Base-by-base conservation (phyloP, 177 flowering plant genomes). In the Vitis hybrid region DNA sequence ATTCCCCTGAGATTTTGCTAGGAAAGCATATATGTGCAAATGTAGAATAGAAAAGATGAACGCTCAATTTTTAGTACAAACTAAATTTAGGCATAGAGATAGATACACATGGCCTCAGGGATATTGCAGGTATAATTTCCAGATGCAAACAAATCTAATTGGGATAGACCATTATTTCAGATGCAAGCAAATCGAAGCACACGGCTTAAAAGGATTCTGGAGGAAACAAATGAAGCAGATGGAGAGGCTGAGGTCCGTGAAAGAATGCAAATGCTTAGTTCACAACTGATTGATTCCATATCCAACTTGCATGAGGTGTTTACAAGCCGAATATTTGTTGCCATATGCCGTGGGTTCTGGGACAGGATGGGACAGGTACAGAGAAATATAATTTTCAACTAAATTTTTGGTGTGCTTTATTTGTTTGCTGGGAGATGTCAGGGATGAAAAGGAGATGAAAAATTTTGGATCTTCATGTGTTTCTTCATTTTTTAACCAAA, bases 321-420 rank as follows among this genome's bases (percentile, higher is more conserved):
- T 67, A 77, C 90, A 39, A 82, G 85, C 70, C 76, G 79, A 60
- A 87, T 94, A 62, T 94, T 90, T 60, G 77, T 92, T 20, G 89
- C 96, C 68, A 75, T 79, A 10, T 87, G 92, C 57, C 93, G 97
- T 70, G 97, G 90, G 55, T 88, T 86, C 65, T 94, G 98, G 98
- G 97, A 94, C 70, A 88, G 83, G 65, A 89, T 94, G 97, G 98
- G 96, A 71, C 94, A 92, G 93, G 98, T 93, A 72, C 72, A 31
- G 16, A 66, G 29, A 61, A 31, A 26, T 0, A 7, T 51, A 10
- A 39, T 5, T 39, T 39, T 39, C 9, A 5, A 39, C 48, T 39
- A 39, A 39, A 8, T 39, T 39, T 39, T 1, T 1, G 48, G 48
- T 39, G 48, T 39, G 48, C 10, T 39, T 39, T 8, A 39, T 39